phyloP scores from a whole-genome alignment of 2,329 filamentous ascomycete genomes.

The Fusarium caatingaense region DNA sequence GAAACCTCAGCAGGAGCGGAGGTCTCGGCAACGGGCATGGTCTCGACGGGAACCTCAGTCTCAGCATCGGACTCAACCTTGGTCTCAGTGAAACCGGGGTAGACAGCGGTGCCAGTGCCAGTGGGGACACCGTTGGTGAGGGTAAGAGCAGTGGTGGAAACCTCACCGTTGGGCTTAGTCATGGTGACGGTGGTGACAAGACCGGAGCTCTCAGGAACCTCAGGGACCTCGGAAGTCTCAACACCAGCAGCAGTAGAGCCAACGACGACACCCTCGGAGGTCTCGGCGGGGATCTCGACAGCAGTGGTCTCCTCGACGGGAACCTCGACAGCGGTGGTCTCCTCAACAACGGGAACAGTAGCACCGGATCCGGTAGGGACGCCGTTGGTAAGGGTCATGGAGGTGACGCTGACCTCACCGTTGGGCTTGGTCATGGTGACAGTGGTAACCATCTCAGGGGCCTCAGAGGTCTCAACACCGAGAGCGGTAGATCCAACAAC shows the following conservation, averaged over 20 bases:
- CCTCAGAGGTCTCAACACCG: slow-evolving; percentile 31
- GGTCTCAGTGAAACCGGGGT: slow-evolving; percentile 11
- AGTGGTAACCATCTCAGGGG: slow-evolving; percentile 21
- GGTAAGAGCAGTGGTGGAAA: slow-evolving; percentile 25
- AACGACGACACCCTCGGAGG: slow-evolving; percentile 15
- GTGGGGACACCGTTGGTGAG: slow-evolving; percentile 29
- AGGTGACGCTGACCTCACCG: slow-evolving; percentile 30
- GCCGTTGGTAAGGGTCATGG: slow-evolving; percentile 25
- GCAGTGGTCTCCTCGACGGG: slow-evolving; percentile 32
- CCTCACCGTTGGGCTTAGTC: slow-evolving; percentile 35
- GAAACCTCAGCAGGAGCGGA: slow-evolving; percentile 2
- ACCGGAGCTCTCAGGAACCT: slow-evolving; percentile 8
- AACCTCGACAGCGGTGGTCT: no score
- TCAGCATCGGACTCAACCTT: slow-evolving; percentile 12
- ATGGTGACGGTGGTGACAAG: slow-evolving; percentile 32
- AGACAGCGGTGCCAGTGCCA: slow-evolving; percentile 27
- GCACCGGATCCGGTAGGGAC: slow-evolving; percentile 19
- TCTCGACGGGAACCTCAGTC: slow-evolving; percentile 11
- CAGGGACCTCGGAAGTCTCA: slow-evolving; percentile 24
- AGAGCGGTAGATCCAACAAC: slow-evolving; percentile 18
- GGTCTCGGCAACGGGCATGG: slow-evolving; percentile 2
- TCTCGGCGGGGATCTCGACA: slow-evolving; percentile 34
- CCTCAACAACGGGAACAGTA: slow-evolving; percentile 29
- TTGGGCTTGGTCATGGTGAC: slow-evolving; percentile 37
- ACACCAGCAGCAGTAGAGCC: slow-evolving; percentile 14